These are phyloP conservation scores for Cyanodermella asteris DNA, from an alignment of 2,329 filamentous ascomycete species.

Conservation along the genomic window DNA sequence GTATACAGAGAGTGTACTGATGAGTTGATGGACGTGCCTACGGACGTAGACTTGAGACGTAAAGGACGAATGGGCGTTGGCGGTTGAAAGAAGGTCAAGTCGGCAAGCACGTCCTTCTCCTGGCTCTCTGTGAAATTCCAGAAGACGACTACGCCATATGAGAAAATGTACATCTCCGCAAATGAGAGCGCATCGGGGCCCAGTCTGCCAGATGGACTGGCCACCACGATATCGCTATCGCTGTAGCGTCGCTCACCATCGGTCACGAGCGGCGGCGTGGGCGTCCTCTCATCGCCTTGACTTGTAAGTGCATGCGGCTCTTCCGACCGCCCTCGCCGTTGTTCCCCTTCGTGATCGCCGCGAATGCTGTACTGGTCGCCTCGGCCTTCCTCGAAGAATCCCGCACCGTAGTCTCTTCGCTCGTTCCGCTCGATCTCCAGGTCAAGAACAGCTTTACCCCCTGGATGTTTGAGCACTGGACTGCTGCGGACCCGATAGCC, in stretches of 20 bases:
- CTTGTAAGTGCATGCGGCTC: not conserved
- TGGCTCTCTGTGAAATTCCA: slow-evolving; percentile 97
- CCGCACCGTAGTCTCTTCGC: slow-evolving; percentile 68
- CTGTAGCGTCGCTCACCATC: too few relatives aligned
- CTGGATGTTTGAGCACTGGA: slow-evolving; percentile 77
- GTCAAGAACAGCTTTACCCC: slow-evolving; percentile 79
- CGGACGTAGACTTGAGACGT: slow-evolving; percentile 1
- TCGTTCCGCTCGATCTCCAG: slow-evolving; percentile 93
- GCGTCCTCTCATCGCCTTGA: slow-evolving; percentile 3
- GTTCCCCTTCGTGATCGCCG: slow-evolving; percentile 14
- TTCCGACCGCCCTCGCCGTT: too few relatives aligned
- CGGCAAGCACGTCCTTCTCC: slow-evolving; percentile 88
- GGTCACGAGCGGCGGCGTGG: too few relatives aligned
- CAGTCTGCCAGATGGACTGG: slow-evolving; percentile 38
- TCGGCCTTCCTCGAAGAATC: slow-evolving; percentile 59
- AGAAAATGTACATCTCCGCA: slow-evolving; percentile 92
- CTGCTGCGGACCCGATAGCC: slow-evolving; percentile 78
- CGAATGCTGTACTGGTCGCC: slow-evolving; percentile 24
- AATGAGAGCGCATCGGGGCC: slow-evolving; percentile 54
- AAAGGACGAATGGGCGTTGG: slow-evolving; percentile 35
- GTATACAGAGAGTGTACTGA: too few relatives aligned
- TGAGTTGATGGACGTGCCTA: too few relatives aligned
- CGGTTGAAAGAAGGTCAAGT: slow-evolving; percentile 68
- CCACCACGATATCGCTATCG: too few relatives aligned
- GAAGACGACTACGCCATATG: slow-evolving; percentile 91